These are phyloP conservation scores for Eragrostis nindensis DNA, from an alignment of 176 grass and related monocot genomes.

Conservation along the genomic window DNA sequence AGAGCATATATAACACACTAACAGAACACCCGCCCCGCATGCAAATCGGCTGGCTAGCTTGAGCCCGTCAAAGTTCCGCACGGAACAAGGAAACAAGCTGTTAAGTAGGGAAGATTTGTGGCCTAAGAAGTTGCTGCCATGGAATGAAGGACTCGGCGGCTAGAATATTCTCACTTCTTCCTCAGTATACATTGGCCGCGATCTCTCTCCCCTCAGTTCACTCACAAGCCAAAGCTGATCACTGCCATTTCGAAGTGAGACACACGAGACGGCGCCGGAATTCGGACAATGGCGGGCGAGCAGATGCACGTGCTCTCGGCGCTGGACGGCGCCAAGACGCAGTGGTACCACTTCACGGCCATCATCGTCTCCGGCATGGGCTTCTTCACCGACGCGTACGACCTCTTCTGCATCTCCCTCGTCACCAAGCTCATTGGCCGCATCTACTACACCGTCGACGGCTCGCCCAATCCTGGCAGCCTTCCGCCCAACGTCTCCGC, in stretches of 20 bases:
- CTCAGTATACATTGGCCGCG: slow-evolving; percentile 25
- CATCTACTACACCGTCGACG: slow-evolving; percentile 54
- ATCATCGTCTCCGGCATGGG: slow-evolving; percentile 60
- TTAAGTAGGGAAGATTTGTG: slow-evolving; percentile 14
- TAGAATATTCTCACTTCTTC: slow-evolving; percentile 36
- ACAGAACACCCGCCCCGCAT: background rate
- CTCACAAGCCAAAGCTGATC: background rate
- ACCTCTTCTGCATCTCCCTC: slow-evolving; percentile 67
- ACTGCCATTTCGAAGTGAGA: background rate
- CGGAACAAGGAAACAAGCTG: slow-evolving; percentile 10
- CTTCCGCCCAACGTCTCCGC: slow-evolving; percentile 57
- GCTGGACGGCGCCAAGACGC: slow-evolving; percentile 54
- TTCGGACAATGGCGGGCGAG: background rate
- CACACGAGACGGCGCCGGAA: no score
- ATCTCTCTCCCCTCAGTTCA: background rate
- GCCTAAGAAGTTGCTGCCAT: background rate
- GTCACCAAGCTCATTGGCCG: slow-evolving; percentile 60
- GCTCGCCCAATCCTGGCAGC: slow-evolving; percentile 45
- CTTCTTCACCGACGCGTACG: slow-evolving; percentile 71
- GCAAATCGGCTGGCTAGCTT: background rate
- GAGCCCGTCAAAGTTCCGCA: slow-evolving; percentile 35
- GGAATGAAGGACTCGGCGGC: slow-evolving; percentile 19
- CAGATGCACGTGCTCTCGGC: slow-evolving; percentile 35
- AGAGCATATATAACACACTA: no score
- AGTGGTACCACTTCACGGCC: slow-evolving; percentile 63